Conservation (phyloP, 164 flowering plant species). For the Chimonanthus praecox region DNA sequence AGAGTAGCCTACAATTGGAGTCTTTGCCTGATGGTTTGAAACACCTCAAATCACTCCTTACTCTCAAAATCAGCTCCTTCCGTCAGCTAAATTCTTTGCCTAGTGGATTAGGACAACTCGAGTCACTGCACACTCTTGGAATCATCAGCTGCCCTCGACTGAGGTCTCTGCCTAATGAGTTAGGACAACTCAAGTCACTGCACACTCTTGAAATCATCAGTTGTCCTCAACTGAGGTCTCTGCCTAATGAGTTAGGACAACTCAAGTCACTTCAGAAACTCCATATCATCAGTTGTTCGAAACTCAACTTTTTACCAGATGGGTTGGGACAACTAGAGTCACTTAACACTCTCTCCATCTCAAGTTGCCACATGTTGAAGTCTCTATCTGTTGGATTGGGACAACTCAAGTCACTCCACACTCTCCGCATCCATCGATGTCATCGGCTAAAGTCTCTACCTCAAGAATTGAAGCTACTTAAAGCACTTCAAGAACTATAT, state of each 20-base stretch:
- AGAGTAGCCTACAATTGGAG: background rate
- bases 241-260: background rate
- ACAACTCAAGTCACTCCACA: background rate
- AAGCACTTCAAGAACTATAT: background rate
- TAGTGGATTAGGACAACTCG: background rate
- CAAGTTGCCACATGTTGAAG: background rate
- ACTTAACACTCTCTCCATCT: background rate
- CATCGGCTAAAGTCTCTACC: background rate
- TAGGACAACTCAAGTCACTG: background rate
- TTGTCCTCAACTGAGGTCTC: background rate
- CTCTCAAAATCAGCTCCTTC: background rate
- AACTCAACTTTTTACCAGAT: background rate
- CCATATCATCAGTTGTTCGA: background rate
- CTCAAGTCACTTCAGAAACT: background rate
- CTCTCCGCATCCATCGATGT: background rate
- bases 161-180: background rate
- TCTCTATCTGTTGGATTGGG: background rate
- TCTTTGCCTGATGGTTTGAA: background rate
- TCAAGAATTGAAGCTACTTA: background rate
- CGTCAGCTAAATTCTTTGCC: background rate
- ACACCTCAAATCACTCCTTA: background rate
- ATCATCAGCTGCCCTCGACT: background rate
- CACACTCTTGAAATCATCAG: background rate
- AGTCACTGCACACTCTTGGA: background rate
- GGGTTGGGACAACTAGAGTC: background rate